Conservation (phyloP, 345 rosid species). For the Nasturtium officinale region DNA sequence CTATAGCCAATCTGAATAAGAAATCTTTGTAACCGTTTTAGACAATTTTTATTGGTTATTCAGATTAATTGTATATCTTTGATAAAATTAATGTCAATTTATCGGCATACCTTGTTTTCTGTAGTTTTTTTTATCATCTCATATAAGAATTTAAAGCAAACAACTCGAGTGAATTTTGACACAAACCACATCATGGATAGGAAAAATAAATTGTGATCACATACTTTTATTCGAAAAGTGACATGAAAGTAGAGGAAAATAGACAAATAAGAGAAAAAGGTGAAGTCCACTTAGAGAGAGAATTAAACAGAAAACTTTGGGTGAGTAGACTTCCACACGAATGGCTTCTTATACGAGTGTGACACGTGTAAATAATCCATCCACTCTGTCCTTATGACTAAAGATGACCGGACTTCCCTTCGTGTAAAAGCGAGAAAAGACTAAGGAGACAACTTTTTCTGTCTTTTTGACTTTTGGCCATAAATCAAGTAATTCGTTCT, state of each 20-base stretch:
- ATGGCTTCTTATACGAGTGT: neutral
- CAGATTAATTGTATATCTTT: neutral
- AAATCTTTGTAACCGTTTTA: neutral
- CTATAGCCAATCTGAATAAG: neutral
- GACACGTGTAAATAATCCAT: constrained; percentile 10
- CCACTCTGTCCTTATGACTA: constrained; percentile 19
- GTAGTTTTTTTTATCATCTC: neutral
- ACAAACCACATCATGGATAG: neutral
- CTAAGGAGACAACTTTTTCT: neutral
- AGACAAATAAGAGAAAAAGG: constrained; percentile 5
- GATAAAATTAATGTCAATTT: neutral
- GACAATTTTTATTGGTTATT: neutral
- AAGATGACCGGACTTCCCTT: neutral
- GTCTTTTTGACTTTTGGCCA: constrained; percentile 8
- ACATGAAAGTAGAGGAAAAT: neutral
- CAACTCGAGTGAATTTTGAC: neutral
- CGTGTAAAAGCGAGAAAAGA: constrained; percentile 17
- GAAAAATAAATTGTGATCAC: neutral
- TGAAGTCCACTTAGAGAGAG: constrained; percentile 18
- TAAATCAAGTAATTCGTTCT: neutral
- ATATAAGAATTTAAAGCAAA: neutral
- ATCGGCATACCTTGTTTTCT: neutral
- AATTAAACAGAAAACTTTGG: constrained; percentile 17
- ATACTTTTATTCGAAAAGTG: neutral
- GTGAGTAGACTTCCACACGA: constrained; percentile 33